Evolutionary conservation across 768 basidiomycete genomes (phyloP).

Genomic region (Cytidiella melzeri): DNA sequence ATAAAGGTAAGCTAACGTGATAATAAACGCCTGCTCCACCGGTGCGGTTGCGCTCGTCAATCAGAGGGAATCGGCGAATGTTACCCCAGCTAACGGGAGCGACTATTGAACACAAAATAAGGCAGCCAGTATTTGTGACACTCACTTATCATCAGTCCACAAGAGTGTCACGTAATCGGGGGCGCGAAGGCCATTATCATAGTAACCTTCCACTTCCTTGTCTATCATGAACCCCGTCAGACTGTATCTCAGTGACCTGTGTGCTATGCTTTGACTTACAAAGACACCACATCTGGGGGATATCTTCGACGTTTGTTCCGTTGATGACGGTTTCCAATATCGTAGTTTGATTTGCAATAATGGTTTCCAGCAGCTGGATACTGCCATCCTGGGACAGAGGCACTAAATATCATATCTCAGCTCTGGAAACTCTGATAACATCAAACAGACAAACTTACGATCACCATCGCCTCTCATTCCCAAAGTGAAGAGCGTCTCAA

Average conservation of each 20-base stretch:
- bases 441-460: conserved; percentile 15
- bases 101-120: background rate
- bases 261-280: conserved; percentile 35
- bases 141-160: conserved; percentile 69
- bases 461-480: conserved; percentile 61
- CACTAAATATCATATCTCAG: conserved; percentile 27
- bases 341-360: conserved; percentile 55
- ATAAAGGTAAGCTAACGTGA: conserved; percentile 14
- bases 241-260: background rate
- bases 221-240: conserved; percentile 19
- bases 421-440: no score
- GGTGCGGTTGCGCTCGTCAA: conserved; percentile 48
- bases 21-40: conserved; percentile 70
- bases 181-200: conserved; percentile 54
- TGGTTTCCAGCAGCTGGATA: conserved; percentile 45
- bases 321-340: conserved; percentile 51
- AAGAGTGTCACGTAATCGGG: conserved; percentile 61
- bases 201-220: conserved; percentile 64
- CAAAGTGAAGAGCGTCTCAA: conserved; percentile 58
- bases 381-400: conserved; percentile 47
- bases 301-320: conserved; percentile 36
- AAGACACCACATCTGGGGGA: conserved; percentile 64
- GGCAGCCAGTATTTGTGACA: background rate
- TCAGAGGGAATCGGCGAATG: conserved; percentile 52
- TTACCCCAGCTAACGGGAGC: conserved; percentile 51